Base-by-base conservation (phyloP, 1,284 basidiomycete genomes). In the Apiotrichum brassicae region DNA sequence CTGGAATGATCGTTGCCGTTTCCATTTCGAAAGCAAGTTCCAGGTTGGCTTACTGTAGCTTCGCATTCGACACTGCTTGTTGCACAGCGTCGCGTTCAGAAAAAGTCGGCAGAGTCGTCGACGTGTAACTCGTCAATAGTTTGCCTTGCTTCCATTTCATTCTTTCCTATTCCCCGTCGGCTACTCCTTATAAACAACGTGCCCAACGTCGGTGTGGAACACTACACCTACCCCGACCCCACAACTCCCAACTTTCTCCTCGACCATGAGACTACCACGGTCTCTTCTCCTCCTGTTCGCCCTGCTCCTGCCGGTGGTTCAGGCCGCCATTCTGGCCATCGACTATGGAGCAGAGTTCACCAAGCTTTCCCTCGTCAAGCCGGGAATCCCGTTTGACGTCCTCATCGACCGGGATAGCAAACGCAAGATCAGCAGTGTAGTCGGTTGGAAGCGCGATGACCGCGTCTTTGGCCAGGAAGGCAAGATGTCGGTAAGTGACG, bases 261-360 rank as follows among this genome's bases (percentile, higher is more conserved):
- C 39, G 37, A 53, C 18, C 38, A 64, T 64, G 62, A 56, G 62
- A 20, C 38, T 57, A 9, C 36, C 44, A 24, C 48, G 47, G 25
- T 25, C 43, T 36, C 41, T 54, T 33, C 56, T 64, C 41, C 48
- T 67, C 9, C 51, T 64, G 9, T 57, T 71, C 19, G 56, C 69
- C 14, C 51, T 68, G 11, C 58, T 70, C 14, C 57, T 61, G 1
- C 70, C 69, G 1, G 58, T 63, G 0, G 64, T 70, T 8, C 60
- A 61, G 26, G 74, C 72, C 1, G 73, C 75, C 5, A 79, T 95
- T 14, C 81, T 97, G 45, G 89, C 90, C 22, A 88, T 97, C 65
- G 92, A 97, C 81, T 94, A 93, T 80, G 93, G 92, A 67, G 82
- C 87, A 35, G 92, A 97, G 75, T 91, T 84, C 78, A 94, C 91